Conservation (phyloP, 2,329 filamentous ascomycete genomes). For the Pezicula radicicola region DNA sequence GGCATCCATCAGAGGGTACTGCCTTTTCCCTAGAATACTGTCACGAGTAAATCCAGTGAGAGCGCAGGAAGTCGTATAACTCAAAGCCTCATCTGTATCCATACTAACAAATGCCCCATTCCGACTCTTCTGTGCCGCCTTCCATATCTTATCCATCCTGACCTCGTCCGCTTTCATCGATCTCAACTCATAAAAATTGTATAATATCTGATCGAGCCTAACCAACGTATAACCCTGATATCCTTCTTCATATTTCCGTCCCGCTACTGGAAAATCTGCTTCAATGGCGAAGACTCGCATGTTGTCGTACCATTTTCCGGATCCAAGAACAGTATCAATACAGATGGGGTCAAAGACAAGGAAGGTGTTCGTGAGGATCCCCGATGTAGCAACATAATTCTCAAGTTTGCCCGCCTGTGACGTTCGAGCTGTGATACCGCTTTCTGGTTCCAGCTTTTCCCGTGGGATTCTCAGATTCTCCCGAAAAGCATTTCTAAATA, state of each 20-base stretch:
- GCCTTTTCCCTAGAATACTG: too few relatives aligned
- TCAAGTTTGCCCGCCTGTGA: too few relatives aligned
- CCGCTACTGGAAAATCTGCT: neutral
- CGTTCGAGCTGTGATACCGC: neutral
- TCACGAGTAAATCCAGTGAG: neutral
- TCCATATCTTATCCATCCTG: conserved; percentile 8
- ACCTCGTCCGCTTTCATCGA: neutral
- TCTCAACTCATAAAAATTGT: conserved; percentile 7
- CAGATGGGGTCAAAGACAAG: neutral
- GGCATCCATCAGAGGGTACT: too few relatives aligned
- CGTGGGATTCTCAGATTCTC: neutral
- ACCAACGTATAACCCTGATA: neutral
- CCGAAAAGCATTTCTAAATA: neutral
- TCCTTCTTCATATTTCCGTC: neutral
- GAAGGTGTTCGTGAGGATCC: neutral
- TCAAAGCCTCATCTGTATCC: conserved; percentile 5
- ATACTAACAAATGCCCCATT: conserved; percentile 6
- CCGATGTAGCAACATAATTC: neutral
- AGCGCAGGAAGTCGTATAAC: neutral
- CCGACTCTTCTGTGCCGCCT: neutral
- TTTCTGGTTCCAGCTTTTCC: neutral
- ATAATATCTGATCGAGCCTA: neutral
- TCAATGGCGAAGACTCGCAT: neutral
- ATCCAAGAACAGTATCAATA: neutral
- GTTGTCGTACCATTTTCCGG: neutral